Base-by-base conservation (phyloP, 192 early-diverging fungal species). In the Pilaira anomala region DNA sequence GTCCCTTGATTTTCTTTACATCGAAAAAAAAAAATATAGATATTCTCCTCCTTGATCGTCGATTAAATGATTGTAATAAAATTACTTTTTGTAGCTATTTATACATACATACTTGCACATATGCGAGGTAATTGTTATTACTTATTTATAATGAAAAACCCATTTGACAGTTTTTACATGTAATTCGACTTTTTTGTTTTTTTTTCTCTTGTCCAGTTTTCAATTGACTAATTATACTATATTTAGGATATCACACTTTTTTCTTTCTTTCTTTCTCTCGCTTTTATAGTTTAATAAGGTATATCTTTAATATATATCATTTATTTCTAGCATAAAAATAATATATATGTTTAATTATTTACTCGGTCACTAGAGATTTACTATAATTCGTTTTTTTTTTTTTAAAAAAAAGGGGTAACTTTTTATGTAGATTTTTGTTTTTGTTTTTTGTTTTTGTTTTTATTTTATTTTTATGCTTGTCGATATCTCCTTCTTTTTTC, bases 1-100 rank as follows among this genome's bases (percentile, higher is more conserved):
- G 30, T n/a, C 53, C 53, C 53, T 55, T 36, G 53, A 55, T 55
- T 55, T 55, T 55, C 53, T 30, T 55, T 55, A 55, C 53, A 55
- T 55, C 29, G 33, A 36, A 36, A 36, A 36, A 36, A 36, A 36
- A 4, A 36, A 4, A 36, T 9, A 36, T 0, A 36, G 33, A n/a
- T 55, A 30, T 16, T 29, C 2, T 18, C 30, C 53, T 55, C 53
- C 53, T 55, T 26, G 30, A 55, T 36, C 33, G 33, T 36, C 33
- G 33, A 36, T 33, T 33, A 33, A 33, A 33, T 33, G 30, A 33
- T 33, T 4, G 7, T 36, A 36, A 36, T 36, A 36, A 36, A n/a
- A 36, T 36, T 36, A 36, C 33, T 36, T 36, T n/a, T n/a, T n/a
- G 0, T 36, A 36, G 33, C 33, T 36, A 36, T 36, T 36, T 36